Conservation (phyloP, 768 basidiomycete genomes). For the Clitopilus hobsonii region DNA sequence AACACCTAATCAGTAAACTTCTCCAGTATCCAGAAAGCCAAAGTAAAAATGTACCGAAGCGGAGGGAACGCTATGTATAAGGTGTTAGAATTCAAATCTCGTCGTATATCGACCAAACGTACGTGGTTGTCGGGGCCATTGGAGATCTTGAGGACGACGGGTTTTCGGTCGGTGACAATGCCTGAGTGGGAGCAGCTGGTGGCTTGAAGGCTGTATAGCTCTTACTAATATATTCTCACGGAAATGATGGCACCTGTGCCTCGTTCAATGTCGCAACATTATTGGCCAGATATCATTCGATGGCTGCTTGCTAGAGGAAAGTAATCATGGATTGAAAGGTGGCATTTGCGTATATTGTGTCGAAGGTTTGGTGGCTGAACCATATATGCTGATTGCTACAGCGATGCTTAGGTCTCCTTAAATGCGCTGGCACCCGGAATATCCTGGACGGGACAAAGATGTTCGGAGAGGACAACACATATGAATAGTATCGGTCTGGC, state of each 20-base stretch:
- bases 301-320: no score
- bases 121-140: slow-evolving; percentile 59
- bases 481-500: no score
- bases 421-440: no score
- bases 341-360: no score
- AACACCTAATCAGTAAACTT: slow-evolving; percentile 6
- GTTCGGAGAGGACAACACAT: no score
- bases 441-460: no score
- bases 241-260: background rate
- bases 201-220: slow-evolving; percentile 10
- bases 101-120: slow-evolving; percentile 19
- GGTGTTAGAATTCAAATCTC: slow-evolving; percentile 8
- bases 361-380: no score
- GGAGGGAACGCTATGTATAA: slow-evolving; percentile 42
- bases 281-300: no score
- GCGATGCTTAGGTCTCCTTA: no score
- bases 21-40: slow-evolving; percentile 10
- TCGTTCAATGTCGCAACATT: no score
- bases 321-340: no score
- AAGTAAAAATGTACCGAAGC: slow-evolving; percentile 43
- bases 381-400: no score
- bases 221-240: background rate
- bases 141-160: slow-evolving; percentile 43
- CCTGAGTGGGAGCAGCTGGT: slow-evolving; percentile 2
- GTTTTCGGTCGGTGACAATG: slow-evolving; percentile 18